Conservation (phyloP, 2,329 filamentous ascomycete species). For the Epichloe sibirici region DNA sequence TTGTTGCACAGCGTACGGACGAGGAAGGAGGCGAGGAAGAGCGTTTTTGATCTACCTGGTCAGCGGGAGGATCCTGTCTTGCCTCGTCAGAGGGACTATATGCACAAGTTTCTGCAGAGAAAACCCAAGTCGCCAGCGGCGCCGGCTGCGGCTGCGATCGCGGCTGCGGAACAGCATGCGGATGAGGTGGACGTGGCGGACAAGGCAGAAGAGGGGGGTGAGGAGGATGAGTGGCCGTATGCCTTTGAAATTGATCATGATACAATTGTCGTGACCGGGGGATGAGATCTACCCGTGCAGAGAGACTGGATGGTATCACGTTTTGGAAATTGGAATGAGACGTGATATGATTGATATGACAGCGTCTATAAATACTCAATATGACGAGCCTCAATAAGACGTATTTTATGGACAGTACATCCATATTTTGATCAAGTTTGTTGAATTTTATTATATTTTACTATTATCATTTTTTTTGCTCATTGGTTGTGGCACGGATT, state of each 20-base stretch:
- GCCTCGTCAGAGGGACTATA: constrained; percentile 35
- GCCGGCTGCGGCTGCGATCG: neutral
- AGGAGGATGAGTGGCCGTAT: neutral
- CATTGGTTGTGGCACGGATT: too few relatives aligned
- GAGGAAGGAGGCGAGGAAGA: constrained; percentile 40
- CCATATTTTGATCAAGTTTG: neutral
- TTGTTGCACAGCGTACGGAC: constrained; percentile 61
- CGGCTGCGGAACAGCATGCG: neutral
- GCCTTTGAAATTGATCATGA: neutral
- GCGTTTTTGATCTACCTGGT: constrained; percentile 32
- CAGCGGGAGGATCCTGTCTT: constrained; percentile 25
- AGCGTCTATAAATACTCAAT: constrained; percentile 1
- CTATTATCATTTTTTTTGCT: too few relatives aligned
- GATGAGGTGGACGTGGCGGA: neutral
- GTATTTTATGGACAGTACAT: neutral
- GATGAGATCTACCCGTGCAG: constrained; percentile 2
- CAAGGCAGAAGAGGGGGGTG: neutral
- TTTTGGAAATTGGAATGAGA: neutral
- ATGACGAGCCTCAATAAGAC: neutral
- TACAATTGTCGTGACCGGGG: constrained; percentile 12
- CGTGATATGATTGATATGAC: too few relatives aligned
- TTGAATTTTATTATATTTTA: too few relatives aligned
- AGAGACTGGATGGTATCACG: neutral
- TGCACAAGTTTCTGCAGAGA: constrained; percentile 33
- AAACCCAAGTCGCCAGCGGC: constrained; percentile 8